Percentiles rank a stretch among this genome's conserved stretches.
These are phyloP conservation scores for Sporothrix humicola DNA, from an alignment of 2,329 filamentous ascomycete genomes.

Conservation along the genomic window DNA sequence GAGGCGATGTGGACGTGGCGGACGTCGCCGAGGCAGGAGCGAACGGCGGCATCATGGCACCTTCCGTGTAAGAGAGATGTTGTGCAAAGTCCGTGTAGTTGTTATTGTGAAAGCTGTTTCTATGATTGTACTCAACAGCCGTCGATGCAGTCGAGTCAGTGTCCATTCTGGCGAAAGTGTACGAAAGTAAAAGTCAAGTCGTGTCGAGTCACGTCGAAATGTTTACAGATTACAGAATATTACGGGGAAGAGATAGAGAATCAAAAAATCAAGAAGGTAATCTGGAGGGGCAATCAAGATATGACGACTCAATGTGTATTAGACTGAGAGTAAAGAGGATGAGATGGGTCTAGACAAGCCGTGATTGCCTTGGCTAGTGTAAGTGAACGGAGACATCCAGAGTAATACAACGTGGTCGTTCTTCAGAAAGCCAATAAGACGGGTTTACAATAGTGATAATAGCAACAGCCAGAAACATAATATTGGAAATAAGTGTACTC, in stretches of 20 bases:
- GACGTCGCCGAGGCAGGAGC: neutral
- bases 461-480: no score
- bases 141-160: slow-evolving; percentile 24
- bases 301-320: neutral
- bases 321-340: neutral
- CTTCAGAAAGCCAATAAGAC: neutral
- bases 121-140: neutral
- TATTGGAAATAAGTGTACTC: no score
- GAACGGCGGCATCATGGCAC: neutral
- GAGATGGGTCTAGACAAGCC: neutral
- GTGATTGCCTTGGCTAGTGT: neutral
- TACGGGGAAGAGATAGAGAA: neutral
- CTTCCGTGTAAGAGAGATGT: neutral
- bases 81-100: neutral
- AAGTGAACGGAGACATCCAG: neutral
- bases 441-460: neutral
- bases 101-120: neutral
- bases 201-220: neutral
- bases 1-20: slow-evolving; percentile 15
- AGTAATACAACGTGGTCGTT: neutral
- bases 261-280: neutral
- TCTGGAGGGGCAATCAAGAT: neutral
- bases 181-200: no score
- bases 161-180: neutral
- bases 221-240: neutral